Base-by-base conservation (phyloP, 805 yeast species). In the Ogataea zsoltii region DNA sequence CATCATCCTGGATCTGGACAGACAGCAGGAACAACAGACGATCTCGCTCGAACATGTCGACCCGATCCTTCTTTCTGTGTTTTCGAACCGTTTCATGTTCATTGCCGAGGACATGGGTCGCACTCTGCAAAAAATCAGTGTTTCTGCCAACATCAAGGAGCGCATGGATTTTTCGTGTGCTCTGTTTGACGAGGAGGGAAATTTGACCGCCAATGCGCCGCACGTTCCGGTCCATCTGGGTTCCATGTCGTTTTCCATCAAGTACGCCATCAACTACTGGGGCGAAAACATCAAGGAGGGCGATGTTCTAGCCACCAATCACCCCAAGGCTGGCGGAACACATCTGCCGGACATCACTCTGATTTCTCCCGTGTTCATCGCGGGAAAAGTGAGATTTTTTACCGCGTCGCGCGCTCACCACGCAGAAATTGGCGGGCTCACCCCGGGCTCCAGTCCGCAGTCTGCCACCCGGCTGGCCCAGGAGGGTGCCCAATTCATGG, bases 341-440 rank as follows among this genome's bases (percentile, higher is more conserved):
- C 77, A 72, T 55, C 59, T 73, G 25, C 77, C 76, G 16, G 77
- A 73, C 56, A 72, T 79, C 47, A 79, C 83, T 1, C 74, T 79
- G 26, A 75, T 79, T 19, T 74, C 83, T 0, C 84, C 84, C 1
- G 82, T 79, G 2, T 69, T 75, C 48, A 59, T 69, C 42, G 69
- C 73, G 18, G 70, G 69, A 21, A 58, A 68, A 32, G 70, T 76
- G 10, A 66, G 72, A 25, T 77, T 77, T 52, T 77, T 77, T 65
- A 74, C 76, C 14, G 83, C 83, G 4, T 71, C 81, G 2, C 63
- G 83, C 45, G 83, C 82, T 3, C 83, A 79, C 60, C 84, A 79
- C 60, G 79, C 83, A 18, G 83, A 79, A 50, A 78, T 79, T 52
- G 83, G 83, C 33, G 78, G 80, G 15, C 71, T 78, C 42, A 68